Evolutionary conservation across 1,284 basidiomycete genomes (phyloP).

Genomic region (Rhodotorula sp.): DNA sequence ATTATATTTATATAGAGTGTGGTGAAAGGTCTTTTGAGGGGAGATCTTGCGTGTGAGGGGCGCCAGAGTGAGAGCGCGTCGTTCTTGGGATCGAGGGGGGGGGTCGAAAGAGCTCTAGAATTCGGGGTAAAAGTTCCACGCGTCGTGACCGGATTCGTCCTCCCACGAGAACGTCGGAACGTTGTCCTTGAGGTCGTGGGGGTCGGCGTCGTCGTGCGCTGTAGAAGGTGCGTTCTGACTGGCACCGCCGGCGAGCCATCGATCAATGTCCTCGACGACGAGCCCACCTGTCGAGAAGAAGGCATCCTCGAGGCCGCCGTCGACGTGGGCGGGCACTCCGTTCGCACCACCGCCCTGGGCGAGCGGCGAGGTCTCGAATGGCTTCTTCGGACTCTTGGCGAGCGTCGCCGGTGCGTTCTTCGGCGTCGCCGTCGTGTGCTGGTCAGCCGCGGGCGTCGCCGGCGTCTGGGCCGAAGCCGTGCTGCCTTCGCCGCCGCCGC

Average conservation of each 20-base stretch:
- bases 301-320: neutral
- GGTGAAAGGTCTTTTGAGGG: no score
- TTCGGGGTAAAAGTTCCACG: slow-evolving; percentile 9
- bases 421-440: neutral
- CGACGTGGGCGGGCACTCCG: neutral
- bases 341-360: no score
- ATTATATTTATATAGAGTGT: no score
- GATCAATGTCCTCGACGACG: slow-evolving; percentile 12
- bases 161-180: slow-evolving; percentile 1
- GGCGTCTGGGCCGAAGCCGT: slow-evolving; percentile 12
- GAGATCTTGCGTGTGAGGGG: no score
- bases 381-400: neutral
- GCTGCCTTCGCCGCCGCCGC: neutral
- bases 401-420: neutral
- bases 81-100: no score
- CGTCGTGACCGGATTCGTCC: neutral
- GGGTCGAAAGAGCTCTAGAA: neutral
- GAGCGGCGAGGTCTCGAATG: neutral
- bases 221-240: neutral
- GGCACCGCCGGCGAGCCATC: slow-evolving; percentile 6
- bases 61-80: no score
- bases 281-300: neutral
- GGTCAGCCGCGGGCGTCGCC: slow-evolving; percentile 15
- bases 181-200: neutral
- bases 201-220: neutral